phyloP scores from a whole-genome alignment of 2,329 filamentous ascomycete species.

The Hymenoscyphus linearis region DNA sequence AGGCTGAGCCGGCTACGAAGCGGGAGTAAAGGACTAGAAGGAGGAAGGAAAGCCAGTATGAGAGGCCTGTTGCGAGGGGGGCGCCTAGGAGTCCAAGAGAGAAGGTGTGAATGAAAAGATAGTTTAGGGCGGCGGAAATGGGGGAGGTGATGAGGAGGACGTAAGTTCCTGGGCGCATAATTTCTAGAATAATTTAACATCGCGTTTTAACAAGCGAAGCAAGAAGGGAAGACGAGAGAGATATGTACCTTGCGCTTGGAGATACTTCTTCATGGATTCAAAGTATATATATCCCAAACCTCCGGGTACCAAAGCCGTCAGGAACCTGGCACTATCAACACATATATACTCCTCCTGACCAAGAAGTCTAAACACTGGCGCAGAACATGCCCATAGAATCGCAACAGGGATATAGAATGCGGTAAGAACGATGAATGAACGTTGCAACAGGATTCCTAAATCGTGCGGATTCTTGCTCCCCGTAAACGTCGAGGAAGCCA shows the following conservation, averaged over 20 bases:
- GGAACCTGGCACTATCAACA: slow-evolving; percentile 64
- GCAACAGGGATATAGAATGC: slow-evolving; percentile 69
- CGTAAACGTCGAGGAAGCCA: slow-evolving; percentile 79
- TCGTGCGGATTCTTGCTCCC: slow-evolving; percentile 73
- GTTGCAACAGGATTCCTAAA: slow-evolving; percentile 72
- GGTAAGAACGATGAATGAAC: slow-evolving; percentile 66
- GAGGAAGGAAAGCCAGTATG: slow-evolving; percentile 80
- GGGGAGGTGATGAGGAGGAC: slow-evolving; percentile 79
- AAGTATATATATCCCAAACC: slow-evolving; percentile 86
- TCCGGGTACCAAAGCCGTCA: slow-evolving; percentile 70
- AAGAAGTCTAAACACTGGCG: slow-evolving; percentile 66
- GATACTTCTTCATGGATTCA: slow-evolving; percentile 77
- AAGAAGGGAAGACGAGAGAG: slow-evolving; percentile 45
- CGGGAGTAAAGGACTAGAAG: slow-evolving; percentile 68
- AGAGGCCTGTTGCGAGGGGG: slow-evolving; percentile 74
- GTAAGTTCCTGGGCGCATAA: slow-evolving; percentile 80
- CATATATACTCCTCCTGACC: slow-evolving; percentile 78
- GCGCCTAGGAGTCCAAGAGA: slow-evolving; percentile 70
- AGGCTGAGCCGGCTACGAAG: slow-evolving; percentile 65
- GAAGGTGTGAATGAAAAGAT: slow-evolving; percentile 68
- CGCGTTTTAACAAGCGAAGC: slow-evolving; percentile 36
- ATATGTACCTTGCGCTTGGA: slow-evolving; percentile 74
- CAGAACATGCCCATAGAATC: slow-evolving; percentile 68
- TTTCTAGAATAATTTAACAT: slow-evolving; percentile 31
- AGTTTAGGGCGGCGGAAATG: slow-evolving; percentile 76